Evolutionary conservation across 306 rosid species (phyloP).

Genomic region (Cucumis cinereus): DNA sequence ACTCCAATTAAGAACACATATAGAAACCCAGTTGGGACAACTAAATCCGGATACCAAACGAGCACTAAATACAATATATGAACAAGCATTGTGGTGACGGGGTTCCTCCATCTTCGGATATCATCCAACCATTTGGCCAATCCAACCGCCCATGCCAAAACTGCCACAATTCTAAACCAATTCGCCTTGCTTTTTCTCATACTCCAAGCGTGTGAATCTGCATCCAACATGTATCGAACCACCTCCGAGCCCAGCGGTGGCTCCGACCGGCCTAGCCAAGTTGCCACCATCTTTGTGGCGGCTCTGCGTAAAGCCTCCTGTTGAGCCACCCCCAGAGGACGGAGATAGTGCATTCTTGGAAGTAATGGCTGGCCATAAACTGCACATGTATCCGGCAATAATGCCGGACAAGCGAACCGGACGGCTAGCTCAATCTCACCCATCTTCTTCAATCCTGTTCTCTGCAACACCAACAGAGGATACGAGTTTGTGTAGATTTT

Average conservation of each 20-base stretch:
- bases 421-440: slow-evolving; percentile 82
- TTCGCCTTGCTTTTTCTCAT: slow-evolving; percentile 85
- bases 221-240: slow-evolving; percentile 82
- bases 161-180: slow-evolving; percentile 88
- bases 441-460: slow-evolving; percentile 72
- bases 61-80: slow-evolving; percentile 70
- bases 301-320: slow-evolving; percentile 83
- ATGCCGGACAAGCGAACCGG: slow-evolving; percentile 59
- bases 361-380: slow-evolving; percentile 73
- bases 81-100: slow-evolving; percentile 63
- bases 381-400: slow-evolving; percentile 65
- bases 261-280: slow-evolving; percentile 66
- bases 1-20: slow-evolving; percentile 75
- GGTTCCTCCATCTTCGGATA: slow-evolving; percentile 71
- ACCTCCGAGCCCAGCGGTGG: slow-evolving; percentile 84
- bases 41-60: slow-evolving; percentile 94
- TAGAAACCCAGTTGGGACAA: slow-evolving; percentile 76
- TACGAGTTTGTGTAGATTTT: slow-evolving; percentile 62
- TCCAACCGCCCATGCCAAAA: slow-evolving; percentile 75
- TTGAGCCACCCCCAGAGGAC: slow-evolving; percentile 76
- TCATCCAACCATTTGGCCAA: slow-evolving; percentile 82
- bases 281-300: slow-evolving; percentile 67
- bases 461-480: slow-evolving; percentile 40
- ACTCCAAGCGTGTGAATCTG: slow-evolving; percentile 90
- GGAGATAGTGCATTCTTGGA: slow-evolving; percentile 81